Base-by-base conservation (phyloP, 1,284 basidiomycete genomes). In the Anthracocystis walkeri region DNA sequence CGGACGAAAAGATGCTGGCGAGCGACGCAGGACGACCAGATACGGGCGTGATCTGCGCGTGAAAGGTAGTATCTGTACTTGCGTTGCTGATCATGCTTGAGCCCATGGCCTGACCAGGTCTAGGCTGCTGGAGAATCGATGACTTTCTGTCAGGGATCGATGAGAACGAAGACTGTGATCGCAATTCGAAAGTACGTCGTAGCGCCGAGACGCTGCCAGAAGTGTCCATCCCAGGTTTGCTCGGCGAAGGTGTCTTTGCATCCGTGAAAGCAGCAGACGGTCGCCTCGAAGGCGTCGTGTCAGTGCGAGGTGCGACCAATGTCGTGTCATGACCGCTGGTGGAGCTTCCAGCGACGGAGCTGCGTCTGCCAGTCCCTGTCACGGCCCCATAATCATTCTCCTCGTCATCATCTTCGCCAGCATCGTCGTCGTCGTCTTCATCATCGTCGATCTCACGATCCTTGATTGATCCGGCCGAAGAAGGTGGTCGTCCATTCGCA, bases 11-110 rank as follows among this genome's bases (percentile, higher is more conserved):
- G 49, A 81, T 68, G 59, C 65, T 74, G 44, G 78, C 78, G 2
- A 81, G 65, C 27, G 79, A 78, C 1, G 56, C 64, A 14, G 76
- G 76, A 41, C 70, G 71, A 4, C 73, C 76, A 6, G 78, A 63
- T 16, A 79, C 48, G 20, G 77, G 69, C 25, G 65, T 59, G 25
- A 81, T 38, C 20, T 79, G 78, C 6, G 74, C 78, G 0, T 66
- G 61, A 64, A 79, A 81, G 1, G 76, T 78, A 14, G 65, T 68
- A 41, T 78, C 67, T 2, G 69, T 66, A 12, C 61, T 61, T 8
- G 55, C 46, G 4, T 58, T 63, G 53, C 69, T 65, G 49, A 70
- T 53, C 21, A 63, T 65, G 52, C 58, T 64, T 14, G 59, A 38
- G 10, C 50, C 56, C 7, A 29, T 41, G 23, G 51, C 33, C 33